phyloP scores from a whole-genome alignment of 208 protist genomes.

The Endotrypanum monterogeii region DNA sequence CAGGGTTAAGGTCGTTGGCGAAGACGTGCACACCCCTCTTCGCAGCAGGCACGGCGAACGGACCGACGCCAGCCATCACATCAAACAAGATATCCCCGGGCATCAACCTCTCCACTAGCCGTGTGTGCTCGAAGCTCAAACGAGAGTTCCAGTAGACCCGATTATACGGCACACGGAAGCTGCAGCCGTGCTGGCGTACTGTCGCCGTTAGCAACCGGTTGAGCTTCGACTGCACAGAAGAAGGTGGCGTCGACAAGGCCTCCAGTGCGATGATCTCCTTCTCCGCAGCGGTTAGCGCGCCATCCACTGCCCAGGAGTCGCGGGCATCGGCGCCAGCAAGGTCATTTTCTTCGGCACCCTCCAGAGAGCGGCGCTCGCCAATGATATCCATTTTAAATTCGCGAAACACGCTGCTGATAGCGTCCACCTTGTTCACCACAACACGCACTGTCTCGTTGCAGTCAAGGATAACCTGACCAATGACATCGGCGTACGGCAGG shows the following conservation, averaged over 20 bases:
- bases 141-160: constrained; percentile 99
- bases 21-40: constrained; percentile 84
- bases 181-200: constrained; percentile 93
- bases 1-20: constrained; percentile 98
- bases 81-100: constrained; percentile 88
- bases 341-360: not conserved
- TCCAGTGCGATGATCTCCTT: constrained; percentile 22
- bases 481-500: constrained; percentile 89
- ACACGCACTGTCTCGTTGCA: constrained; percentile 94
- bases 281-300: constrained; percentile 28
- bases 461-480: constrained; percentile 96
- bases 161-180: constrained; percentile 96
- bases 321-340: constrained; percentile 9
- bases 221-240: constrained; percentile 20
- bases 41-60: constrained; percentile 96
- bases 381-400: constrained; percentile 98
- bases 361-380: constrained; percentile 64
- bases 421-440: constrained; percentile 97
- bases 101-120: constrained; percentile 82
- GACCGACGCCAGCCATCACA: constrained; percentile 97
- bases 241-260: not conserved
- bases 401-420: constrained; percentile 95
- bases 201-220: constrained; percentile 61
- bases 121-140: constrained; percentile 94
- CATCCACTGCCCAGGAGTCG: not conserved